Percentiles rank a stretch among this genome's conserved stretches.
These are phyloP conservation scores for Entelexis paramagnoliae DNA, from an alignment of 1,139 yeast species.

Conservation along the genomic window DNA sequence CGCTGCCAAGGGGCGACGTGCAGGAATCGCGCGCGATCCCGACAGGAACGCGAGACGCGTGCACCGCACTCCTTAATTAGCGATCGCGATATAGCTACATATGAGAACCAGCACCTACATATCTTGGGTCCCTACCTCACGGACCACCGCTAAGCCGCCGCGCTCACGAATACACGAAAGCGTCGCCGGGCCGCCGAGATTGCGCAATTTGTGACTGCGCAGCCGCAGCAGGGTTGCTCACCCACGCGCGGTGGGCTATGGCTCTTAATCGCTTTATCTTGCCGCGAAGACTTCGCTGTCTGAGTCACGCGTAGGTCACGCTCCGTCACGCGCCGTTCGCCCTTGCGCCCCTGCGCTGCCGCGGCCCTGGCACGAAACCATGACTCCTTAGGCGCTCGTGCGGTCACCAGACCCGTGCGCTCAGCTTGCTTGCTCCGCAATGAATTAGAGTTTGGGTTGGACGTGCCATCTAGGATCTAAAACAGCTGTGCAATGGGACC, in stretches of 20 bases:
- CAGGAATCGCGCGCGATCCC: not conserved
- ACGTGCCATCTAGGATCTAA: too few relatives aligned
- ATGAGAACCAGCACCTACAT: too few relatives aligned
- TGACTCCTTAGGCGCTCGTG: too few relatives aligned
- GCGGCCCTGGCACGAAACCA: too few relatives aligned
- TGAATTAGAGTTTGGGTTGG: too few relatives aligned
- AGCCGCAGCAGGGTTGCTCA: not conserved
- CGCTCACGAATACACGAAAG: not conserved
- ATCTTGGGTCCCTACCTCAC: too few relatives aligned
- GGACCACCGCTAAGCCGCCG: too few relatives aligned
- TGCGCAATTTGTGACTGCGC: not conserved
- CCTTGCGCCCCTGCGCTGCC: not conserved
- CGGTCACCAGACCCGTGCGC: too few relatives aligned
- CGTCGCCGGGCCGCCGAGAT: not conserved
- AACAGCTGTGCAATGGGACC: too few relatives aligned
- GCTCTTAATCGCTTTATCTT: not conserved
- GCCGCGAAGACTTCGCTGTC: too few relatives aligned
- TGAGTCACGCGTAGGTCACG: not conserved
- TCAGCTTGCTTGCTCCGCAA: too few relatives aligned
- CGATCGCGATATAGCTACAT: not conserved
- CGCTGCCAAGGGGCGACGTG: not conserved
- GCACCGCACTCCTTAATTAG: not conserved
- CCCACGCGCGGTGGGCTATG: not conserved
- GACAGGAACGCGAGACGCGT: conserved; percentile 1
- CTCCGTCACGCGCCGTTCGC: not conserved